These are phyloP conservation scores for Begonia loranthoides DNA, from an alignment of 306 rosid species.

Conservation along the genomic window DNA sequence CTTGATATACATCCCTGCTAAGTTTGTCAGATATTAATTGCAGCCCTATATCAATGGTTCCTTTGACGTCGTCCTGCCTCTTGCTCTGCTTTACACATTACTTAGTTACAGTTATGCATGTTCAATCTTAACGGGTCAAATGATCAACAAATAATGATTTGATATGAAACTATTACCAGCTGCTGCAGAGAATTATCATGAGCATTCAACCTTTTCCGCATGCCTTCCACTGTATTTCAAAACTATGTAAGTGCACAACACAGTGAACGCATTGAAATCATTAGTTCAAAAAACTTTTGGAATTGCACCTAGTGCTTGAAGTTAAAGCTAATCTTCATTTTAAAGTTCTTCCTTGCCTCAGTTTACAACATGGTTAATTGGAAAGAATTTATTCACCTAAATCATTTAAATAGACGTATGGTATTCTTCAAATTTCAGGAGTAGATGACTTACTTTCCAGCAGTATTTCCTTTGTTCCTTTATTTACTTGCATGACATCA, in stretches of 20 bases:
- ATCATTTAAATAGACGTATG: no score
- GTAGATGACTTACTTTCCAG: slow-evolving; percentile 57
- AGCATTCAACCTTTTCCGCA: slow-evolving; percentile 59
- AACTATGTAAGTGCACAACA: slow-evolving; percentile 4
- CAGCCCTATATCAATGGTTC: slow-evolving; percentile 52
- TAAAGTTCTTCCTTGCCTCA: not conserved
- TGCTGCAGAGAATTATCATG: slow-evolving; percentile 55
- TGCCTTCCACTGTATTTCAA: slow-evolving; percentile 43
- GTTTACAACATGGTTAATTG: not conserved
- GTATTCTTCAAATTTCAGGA: slow-evolving; percentile 10
- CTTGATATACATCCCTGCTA: slow-evolving; percentile 28
- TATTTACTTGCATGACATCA: slow-evolving; percentile 72
- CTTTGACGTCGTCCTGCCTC: slow-evolving; percentile 68
- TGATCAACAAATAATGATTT: slow-evolving; percentile 6
- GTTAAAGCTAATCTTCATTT: not conserved
- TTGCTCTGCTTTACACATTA: slow-evolving; percentile 35
- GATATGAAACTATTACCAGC: slow-evolving; percentile 34
- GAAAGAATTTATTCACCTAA: not conserved
- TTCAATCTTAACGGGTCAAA: slow-evolving; percentile 3
- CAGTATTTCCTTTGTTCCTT: slow-evolving; percentile 64
- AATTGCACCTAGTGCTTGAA: not conserved
- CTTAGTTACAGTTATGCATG: no score
- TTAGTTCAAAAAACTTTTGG: not conserved
- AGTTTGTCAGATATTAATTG: slow-evolving; percentile 48
- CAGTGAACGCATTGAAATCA: not conserved